Base-by-base conservation (phyloP, 345 rosid genomes). In the Viola odorata region DNA sequence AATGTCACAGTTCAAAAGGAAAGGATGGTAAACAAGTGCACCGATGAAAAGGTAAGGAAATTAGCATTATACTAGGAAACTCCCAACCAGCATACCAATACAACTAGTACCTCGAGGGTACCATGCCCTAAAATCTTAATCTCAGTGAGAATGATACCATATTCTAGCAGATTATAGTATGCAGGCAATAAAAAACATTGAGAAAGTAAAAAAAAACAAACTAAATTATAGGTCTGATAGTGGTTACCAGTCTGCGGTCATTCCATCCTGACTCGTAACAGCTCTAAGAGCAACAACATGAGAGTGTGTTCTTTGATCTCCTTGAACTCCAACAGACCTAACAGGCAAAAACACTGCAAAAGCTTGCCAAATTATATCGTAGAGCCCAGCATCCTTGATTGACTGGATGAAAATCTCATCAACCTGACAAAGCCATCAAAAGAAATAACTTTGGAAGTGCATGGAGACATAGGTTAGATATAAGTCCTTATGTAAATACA, bases 231-330 rank as follows among this genome's bases (percentile, higher is more conserved):
- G n/a, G 16, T 48, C 60, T 2, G 45, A 38, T 41, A 23, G 39
- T 57, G 50, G 50, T 74, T 61, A 95, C 99, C 99, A 91, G 65
- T 95, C 99, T 49, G 99, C 97, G 8, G 97, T 95, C 99, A 95
- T 95, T 67, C 99, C 99, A 44, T 95, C 97, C 82, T 95, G 94
- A 80, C 99, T 95, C 49, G 96, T 95, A 59, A 95, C 99, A 45
- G 99, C 99, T 50, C 99, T 82, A 44, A 95, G 95, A 78, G 97
- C 96, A 76, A 95, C 97, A 12, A 95, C 97, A 78, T 95, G 86
- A 68, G 99, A 88, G 78, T 95, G 97, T 9, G 99, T 91, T 76
- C 99, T 85, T 80, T 95, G 95, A 84, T 95, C 97, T 3, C 99
- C 99, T 80, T 91, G 97, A 70, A 95, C 96, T 75, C 97, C 99